Evolutionary conservation across 2,329 filamentous ascomycete genomes (phyloP).

Genomic region (Xylaria sp.): DNA sequence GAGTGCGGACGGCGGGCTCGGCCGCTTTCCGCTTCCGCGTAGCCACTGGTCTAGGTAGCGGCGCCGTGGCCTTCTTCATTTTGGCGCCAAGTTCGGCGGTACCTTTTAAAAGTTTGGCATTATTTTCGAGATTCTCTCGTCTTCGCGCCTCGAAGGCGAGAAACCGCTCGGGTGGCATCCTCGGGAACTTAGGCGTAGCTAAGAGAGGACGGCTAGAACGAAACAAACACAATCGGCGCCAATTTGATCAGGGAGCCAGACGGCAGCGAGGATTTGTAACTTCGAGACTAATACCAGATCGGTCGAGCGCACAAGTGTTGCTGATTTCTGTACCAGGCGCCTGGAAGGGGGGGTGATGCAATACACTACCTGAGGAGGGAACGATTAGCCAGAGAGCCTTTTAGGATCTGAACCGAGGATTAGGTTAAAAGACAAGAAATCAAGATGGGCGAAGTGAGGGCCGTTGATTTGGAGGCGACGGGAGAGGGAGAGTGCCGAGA

Average conservation of each 20-base stretch:
- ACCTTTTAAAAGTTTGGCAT: conserved; percentile 75
- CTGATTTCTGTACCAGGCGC: neutral
- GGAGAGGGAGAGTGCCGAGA: neutral
- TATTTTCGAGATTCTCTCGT: conserved; percentile 86
- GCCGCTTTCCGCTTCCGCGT: conserved; percentile 47
- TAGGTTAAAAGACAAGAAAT: neutral
- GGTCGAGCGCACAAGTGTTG: neutral
- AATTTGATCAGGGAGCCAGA: neutral
- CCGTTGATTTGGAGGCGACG: neutral
- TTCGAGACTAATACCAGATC: neutral
- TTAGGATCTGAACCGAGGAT: neutral
- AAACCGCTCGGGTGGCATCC: conserved; percentile 60
- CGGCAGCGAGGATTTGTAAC: neutral
- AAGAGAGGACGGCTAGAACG: neutral
- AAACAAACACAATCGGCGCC: neutral
- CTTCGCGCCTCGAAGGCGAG: conserved; percentile 88
- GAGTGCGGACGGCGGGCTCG: conserved; percentile 55
- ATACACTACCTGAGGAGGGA: neutral
- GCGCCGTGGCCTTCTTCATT: conserved; percentile 64
- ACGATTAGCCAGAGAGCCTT: neutral
- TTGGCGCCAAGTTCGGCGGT: conserved; percentile 74
- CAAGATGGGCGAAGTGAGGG: neutral
- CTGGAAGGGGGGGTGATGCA: neutral
- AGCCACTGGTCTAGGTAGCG: conserved; percentile 51
- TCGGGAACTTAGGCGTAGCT: conserved; percentile 4